Conservation (phyloP, 2,329 filamentous ascomycete genomes). For the Stemphylium lycopersici region DNA sequence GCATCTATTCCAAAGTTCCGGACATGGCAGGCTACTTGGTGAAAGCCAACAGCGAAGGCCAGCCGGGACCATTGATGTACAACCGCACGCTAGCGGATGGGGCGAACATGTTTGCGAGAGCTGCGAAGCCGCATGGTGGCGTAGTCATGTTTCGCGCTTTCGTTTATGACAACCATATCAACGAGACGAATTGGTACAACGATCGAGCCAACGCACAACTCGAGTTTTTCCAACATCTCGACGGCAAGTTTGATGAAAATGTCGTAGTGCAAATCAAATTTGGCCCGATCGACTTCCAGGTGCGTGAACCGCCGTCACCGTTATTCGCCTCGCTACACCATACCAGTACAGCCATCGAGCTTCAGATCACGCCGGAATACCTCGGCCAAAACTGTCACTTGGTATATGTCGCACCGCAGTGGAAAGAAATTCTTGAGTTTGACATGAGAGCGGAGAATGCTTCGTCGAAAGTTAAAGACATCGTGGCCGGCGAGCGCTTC, state of each 20-base stretch:
- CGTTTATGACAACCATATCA: slow-evolving; percentile 67
- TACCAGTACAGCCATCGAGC: slow-evolving; percentile 64
- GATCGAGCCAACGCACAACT: slow-evolving; percentile 74
- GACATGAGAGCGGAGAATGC: slow-evolving; percentile 67
- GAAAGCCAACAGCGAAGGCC: slow-evolving; percentile 75
- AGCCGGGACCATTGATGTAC: slow-evolving; percentile 72
- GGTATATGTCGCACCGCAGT: slow-evolving; percentile 71
- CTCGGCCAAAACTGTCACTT: slow-evolving; percentile 73
- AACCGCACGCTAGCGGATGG: slow-evolving; percentile 72
- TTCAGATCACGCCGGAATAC: slow-evolving; percentile 73
- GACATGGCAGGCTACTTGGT: slow-evolving; percentile 73
- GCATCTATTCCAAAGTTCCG: slow-evolving; percentile 66
- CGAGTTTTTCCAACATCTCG: slow-evolving; percentile 68
- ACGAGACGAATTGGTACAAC: slow-evolving; percentile 66
- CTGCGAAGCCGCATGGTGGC: slow-evolving; percentile 90
- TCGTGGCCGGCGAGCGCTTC: slow-evolving; percentile 67
- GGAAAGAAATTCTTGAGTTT: slow-evolving; percentile 71
- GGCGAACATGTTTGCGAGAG: slow-evolving; percentile 76
- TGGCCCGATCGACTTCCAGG: slow-evolving; percentile 76
- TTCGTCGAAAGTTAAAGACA: slow-evolving; percentile 63
- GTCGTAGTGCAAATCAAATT: slow-evolving; percentile 77
- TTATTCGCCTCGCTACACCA: slow-evolving; percentile 62
- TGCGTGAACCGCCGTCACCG: slow-evolving; percentile 70
- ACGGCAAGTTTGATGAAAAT: slow-evolving; percentile 71
- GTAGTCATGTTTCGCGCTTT: slow-evolving; percentile 78